Evolutionary conservation across 805 yeast genomes (phyloP).

Genomic region (Candida endomychidarum): DNA sequence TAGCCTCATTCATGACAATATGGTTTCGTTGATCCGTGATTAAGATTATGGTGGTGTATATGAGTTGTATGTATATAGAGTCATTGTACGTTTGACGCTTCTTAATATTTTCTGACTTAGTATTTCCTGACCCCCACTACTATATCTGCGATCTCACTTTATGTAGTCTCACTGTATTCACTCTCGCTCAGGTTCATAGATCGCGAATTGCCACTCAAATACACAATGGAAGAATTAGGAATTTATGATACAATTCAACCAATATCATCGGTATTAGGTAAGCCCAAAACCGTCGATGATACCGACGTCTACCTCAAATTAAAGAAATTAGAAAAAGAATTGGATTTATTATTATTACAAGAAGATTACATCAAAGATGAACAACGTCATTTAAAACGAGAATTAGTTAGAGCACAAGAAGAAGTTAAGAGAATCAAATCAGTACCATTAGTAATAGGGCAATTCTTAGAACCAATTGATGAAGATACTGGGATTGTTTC

Average conservation of each 20-base stretch:
- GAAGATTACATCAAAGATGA: slow-evolving; percentile 98
- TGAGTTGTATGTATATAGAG: no score
- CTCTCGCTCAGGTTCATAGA: not conserved
- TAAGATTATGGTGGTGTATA: no score
- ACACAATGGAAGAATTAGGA: slow-evolving; percentile 38
- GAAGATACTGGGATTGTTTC: slow-evolving; percentile 95
- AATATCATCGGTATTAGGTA: slow-evolving; percentile 4
- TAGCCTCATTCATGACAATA: slow-evolving; percentile 8
- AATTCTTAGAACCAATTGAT: slow-evolving; percentile 95
- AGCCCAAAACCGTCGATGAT: slow-evolving; percentile 22
- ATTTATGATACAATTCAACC: slow-evolving; percentile 21
- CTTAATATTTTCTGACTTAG: no score
- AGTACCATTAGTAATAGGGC: slow-evolving; percentile 97
- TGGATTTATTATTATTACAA: slow-evolving; percentile 79
- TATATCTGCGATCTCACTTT: slow-evolving; percentile 21
- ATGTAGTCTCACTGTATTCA: not conserved
- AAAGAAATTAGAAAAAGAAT: slow-evolving; percentile 87
- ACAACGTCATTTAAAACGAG: slow-evolving; percentile 93
- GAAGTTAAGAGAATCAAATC: slow-evolving; percentile 97
- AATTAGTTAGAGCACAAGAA: slow-evolving; percentile 94
- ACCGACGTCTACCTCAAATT: slow-evolving; percentile 78
- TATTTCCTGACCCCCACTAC: not conserved
- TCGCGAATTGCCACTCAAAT: slow-evolving; percentile 3
- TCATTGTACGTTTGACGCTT: no score
- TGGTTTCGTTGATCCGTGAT: not conserved